A percentile compares a stretch with the other conserved stretches of the same genome.
Conservation (phyloP, 2,329 filamentous ascomycete species). For the Aschersonia sp. region DNA sequence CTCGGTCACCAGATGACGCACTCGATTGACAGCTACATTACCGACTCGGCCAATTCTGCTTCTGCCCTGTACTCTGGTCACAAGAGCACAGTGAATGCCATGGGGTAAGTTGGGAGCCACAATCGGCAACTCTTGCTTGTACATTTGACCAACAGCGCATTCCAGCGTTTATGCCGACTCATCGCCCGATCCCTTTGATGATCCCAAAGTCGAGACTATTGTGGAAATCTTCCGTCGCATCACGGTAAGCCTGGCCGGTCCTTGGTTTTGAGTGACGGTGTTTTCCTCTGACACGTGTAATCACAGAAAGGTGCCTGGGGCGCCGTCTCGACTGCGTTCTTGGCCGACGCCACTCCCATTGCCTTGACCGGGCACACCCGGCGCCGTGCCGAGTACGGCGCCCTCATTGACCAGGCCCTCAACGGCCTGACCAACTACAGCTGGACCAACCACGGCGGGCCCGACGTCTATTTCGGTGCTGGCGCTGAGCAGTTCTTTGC, state of each 20-base stretch:
- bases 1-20: constrained; percentile 82
- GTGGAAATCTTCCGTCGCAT: constrained; percentile 63
- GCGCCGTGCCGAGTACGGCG: constrained; percentile 51
- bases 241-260: constrained; percentile 23
- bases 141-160: background rate
- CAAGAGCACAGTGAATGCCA: constrained; percentile 70
- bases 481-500: constrained; percentile 70
- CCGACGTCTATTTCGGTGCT: constrained; percentile 70
- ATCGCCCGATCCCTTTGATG: constrained; percentile 57
- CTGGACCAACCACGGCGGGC: constrained; percentile 60
- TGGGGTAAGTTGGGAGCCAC: constrained; percentile 34
- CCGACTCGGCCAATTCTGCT: constrained; percentile 74
- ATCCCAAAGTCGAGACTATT: constrained; percentile 77
- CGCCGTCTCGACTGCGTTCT: constrained; percentile 64
- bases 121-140: background rate
- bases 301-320: constrained; percentile 38
- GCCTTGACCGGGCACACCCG: constrained; percentile 61
- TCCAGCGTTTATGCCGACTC: constrained; percentile 59
- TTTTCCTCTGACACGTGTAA: background rate
- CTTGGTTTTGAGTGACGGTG: too few relatives aligned
- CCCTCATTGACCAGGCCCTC: constrained; percentile 62
- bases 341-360: constrained; percentile 71
- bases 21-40: constrained; percentile 74
- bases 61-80: constrained; percentile 71
- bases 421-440: constrained; percentile 67